Base-by-base conservation (phyloP, 2,329 filamentous ascomycete species). In the Aspergillus calidoustus region DNA sequence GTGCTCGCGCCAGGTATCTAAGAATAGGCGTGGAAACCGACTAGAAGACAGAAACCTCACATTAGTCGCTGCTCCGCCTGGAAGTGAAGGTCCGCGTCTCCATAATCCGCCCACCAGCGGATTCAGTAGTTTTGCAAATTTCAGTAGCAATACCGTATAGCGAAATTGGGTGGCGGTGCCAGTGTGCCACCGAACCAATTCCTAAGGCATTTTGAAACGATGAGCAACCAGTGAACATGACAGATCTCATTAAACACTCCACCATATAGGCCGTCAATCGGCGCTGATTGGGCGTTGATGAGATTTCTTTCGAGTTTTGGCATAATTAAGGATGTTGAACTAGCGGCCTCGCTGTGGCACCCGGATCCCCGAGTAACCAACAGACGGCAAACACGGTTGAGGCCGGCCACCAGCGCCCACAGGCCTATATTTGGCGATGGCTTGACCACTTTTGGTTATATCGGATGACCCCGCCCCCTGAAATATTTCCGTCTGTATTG, bases 391-490 rank as follows among this genome's bases (percentile, higher is more conserved):
- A 67, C 66, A 69, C 67, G 57, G 63, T 54, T 52, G 57, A 44
- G 49, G 43, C 46, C 34, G 19, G 28, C 60, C 55, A 46, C 48
- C 17, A 25, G 52, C 8, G 6, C 6, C 64, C 62, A 62, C 64
- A 63, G 61, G 63, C 53, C 62, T 69, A 69, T 69, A 66, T 69
- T 66, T 66, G 66, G 66, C 57, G 61, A 41, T 48, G 56, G n/a
- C 15, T 30, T 60, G 59, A 48, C 56, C 38, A 19, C 52, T 56
- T 48, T 43, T 49, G 62, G 47, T 44, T 30, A n/a, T 25, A 55
- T 54, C 59, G 56, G 59, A 57, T 56, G 47, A 57, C 64, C 66
- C 62, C 66, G 64, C 60, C 67, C 64, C 67, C 66, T 68, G 64
- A 64, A 63, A 64, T 55, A 50, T 51, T 61, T 46, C 47, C 49